Evolutionary conservation across 495 filamentous ascomycete genomes (phyloP).

Genomic region (Penicillium bialowiezense): DNA sequence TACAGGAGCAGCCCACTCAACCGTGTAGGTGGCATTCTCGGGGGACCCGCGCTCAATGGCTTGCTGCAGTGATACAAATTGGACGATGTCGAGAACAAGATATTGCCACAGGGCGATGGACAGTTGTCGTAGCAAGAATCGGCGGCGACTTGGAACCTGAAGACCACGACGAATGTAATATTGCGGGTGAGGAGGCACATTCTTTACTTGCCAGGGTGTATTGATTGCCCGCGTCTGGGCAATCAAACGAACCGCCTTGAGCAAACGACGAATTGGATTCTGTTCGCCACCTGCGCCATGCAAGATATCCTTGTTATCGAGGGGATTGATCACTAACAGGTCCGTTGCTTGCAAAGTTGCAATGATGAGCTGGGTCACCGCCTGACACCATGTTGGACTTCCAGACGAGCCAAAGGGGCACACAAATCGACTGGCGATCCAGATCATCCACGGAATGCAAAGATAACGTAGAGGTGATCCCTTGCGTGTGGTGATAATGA

Average conservation of each 20-base stretch:
- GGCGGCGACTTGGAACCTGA: not conserved
- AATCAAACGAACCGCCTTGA: not conserved
- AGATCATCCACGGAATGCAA: not conserved
- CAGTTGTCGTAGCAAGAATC: conserved; percentile 5
- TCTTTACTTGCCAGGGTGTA: conserved; percentile 8
- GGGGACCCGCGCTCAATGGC: not conserved
- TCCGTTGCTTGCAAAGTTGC: conserved; percentile 2
- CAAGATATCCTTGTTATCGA: not conserved
- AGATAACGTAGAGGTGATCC: conserved; percentile 1
- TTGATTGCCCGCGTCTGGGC: not conserved
- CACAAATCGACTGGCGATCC: conserved; percentile 3
- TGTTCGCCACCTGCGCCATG: not conserved
- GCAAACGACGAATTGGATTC: not conserved
- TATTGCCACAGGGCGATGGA: conserved; percentile 6
- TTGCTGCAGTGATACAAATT: not conserved
- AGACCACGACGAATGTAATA: not conserved
- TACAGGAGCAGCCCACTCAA: not conserved
- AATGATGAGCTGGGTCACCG: conserved; percentile 3
- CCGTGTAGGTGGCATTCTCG: not conserved
- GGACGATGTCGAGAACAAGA: conserved; percentile 4
- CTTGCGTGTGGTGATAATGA: conserved; percentile 7
- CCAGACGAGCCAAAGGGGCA: conserved; percentile 3
- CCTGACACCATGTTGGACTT: conserved; percentile 8
- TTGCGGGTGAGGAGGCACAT: conserved; percentile 3
- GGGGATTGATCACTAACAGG: conserved; percentile 5